A percentile compares a stretch with the other conserved stretches of the same genome.
phyloP scores from a whole-genome alignment of 345 rosid species.

The Rhizophora mangle region DNA sequence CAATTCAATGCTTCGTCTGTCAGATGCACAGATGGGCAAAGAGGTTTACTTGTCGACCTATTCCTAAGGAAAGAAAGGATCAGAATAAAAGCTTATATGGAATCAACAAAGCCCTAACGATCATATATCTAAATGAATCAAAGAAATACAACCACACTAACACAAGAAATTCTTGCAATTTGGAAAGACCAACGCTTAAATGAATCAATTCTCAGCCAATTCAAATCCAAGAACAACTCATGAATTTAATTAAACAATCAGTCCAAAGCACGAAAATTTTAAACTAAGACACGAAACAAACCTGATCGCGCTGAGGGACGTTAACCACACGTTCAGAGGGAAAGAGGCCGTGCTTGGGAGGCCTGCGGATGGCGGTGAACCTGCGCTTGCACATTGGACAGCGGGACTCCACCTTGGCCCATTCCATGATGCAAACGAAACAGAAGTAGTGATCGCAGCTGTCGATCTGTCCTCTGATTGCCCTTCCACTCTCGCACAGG shows the following conservation, averaged over 20 bases:
- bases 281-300: conserved; percentile 2
- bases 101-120: too few species aligned
- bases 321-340: conserved; percentile 30
- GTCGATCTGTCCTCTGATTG: conserved; percentile 50
- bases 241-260: neutral
- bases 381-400: conserved; percentile 62
- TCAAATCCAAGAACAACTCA: neutral
- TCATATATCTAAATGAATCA: too few species aligned
- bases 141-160: too few species aligned
- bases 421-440: conserved; percentile 62
- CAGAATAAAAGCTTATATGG: too few species aligned
- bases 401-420: conserved; percentile 60
- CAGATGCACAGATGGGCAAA: too few species aligned
- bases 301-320: conserved; percentile 57
- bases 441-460: conserved; percentile 64
- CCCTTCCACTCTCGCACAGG: conserved; percentile 37
- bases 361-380: conserved; percentile 42
- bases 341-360: conserved; percentile 38
- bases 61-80: too few species aligned
- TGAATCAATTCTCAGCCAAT: neutral
- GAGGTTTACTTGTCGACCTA: too few species aligned
- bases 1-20: too few species aligned
- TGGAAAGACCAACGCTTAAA: neutral
- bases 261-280: neutral
- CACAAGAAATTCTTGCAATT: too few species aligned